Evolutionary conservation across 257 asterid species (phyloP).

Genomic region (Fraxinus anomala): DNA sequence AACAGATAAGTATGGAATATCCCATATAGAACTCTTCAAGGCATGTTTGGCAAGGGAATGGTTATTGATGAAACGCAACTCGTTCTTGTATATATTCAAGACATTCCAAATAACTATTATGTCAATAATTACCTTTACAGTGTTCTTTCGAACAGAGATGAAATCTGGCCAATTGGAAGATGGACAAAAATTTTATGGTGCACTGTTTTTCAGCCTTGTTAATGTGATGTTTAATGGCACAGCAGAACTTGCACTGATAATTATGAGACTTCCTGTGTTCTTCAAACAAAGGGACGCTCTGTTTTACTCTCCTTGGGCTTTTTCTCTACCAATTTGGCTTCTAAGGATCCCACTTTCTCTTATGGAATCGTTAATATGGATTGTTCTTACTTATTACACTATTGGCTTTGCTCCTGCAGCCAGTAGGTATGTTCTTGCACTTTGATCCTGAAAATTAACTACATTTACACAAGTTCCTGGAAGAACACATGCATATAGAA

Average conservation of each 20-base stretch:
- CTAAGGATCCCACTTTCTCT: slow-evolving; percentile 78
- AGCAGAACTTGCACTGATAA: slow-evolving; percentile 76
- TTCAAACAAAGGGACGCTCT: slow-evolving; percentile 85
- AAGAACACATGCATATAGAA: not conserved
- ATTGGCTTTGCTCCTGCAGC: slow-evolving; percentile 91
- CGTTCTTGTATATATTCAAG: slow-evolving; percentile 83
- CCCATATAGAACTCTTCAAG: slow-evolving; percentile 72
- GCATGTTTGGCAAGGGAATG: slow-evolving; percentile 87
- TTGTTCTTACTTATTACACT: slow-evolving; percentile 82
- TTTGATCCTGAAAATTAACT: slow-evolving; percentile 11
- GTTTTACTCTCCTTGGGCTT: slow-evolving; percentile 96
- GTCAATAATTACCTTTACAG: slow-evolving; percentile 85
- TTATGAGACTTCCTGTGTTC: slow-evolving; percentile 83
- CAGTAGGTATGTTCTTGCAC: slow-evolving; percentile 53
- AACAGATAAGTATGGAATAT: slow-evolving; percentile 77
- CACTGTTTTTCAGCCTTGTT: slow-evolving; percentile 73
- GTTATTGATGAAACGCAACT: slow-evolving; percentile 80
- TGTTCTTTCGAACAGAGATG: slow-evolving; percentile 89
- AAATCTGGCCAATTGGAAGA: slow-evolving; percentile 57
- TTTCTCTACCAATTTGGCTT: slow-evolving; percentile 90
- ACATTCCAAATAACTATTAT: slow-evolving; percentile 82
- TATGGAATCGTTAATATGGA: slow-evolving; percentile 85
- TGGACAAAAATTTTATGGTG: slow-evolving; percentile 83
- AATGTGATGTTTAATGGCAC: slow-evolving; percentile 94
- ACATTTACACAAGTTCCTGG: too few species aligned